Percentiles rank a stretch among this genome's conserved stretches.
phyloP scores from a whole-genome alignment of 257 asterid species.

The Solanum commersonii region DNA sequence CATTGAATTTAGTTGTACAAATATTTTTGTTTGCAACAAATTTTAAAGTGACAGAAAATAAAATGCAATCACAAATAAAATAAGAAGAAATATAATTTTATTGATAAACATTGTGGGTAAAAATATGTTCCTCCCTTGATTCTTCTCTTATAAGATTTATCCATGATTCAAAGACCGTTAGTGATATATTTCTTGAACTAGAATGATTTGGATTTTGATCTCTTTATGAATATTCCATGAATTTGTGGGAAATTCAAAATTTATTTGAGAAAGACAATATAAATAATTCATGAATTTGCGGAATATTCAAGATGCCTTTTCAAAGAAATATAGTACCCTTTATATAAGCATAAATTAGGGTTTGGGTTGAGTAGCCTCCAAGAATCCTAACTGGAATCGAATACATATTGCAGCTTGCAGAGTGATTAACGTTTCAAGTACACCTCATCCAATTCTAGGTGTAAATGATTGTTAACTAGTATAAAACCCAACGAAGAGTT shows the following conservation, averaged over 20 bases:
- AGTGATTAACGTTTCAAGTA: no score
- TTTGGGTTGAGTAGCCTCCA: background rate
- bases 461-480: no score
- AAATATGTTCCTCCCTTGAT: background rate
- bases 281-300: background rate
- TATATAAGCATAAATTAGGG: background rate
- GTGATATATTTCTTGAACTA: no score
- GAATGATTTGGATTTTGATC: background rate
- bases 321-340: background rate
- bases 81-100: no score
- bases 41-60: background rate
- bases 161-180: background rate
- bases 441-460: no score
- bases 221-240: background rate
- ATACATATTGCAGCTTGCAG: background rate
- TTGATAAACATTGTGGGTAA: no score
- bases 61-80: no score
- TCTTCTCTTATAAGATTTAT: background rate
- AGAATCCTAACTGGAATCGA: background rate
- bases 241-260: no score
- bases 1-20: background rate
- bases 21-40: background rate
- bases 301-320: no score
- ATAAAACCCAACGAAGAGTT: no score
- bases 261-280: background rate